Base-by-base conservation (phyloP, 257 asterid genomes). In the Haberlea rhodopensis region DNA sequence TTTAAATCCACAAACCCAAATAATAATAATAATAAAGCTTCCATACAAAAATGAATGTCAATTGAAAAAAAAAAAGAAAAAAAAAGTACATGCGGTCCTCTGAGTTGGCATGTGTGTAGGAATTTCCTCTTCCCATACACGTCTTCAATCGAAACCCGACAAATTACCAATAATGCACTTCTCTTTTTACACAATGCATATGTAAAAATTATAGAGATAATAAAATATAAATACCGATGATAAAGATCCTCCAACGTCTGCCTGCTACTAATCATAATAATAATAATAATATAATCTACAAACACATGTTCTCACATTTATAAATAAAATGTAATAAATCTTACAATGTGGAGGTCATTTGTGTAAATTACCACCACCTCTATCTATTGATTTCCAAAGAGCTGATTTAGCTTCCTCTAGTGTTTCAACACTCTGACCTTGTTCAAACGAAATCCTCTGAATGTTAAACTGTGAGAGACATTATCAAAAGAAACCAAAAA, bases 371-470 rank as follows among this genome's bases (percentile, higher is more conserved):
- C 71, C 73, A 28, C 83, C 78, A 8, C 94, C 96, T 75, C 68
- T 79, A 54, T 85, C 62, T 49, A 92, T 62, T 54, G 87, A 72
- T 63, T 77, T 79, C 91, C 89, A 74, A 13, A 89, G 91, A 21
- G 94, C 96, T 49, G 75, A 77, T 78, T 92, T 92, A 23, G 97
- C 99, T 76, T 89, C 90, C 62, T 92, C 97, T 54, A 89, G 78
- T 21, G 97, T 87, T 64, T 92, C 95, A 1, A 89, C 88, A 1
- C 76, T 65, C 2, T 72, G 85, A 53, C 87, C 94, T n/a, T 58
- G 89, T 62, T 87, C 96, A 52, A 92, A 92, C 0, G 96, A 85
- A 60, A 87, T 73, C 76, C 97, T 87, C 63, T 89, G 97, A 65
- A 84, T 82, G 20, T 85, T 87, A 43, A 87, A 87, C 94, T 87